Conservation (phyloP, 208 protist genomes). For the Trypanosoma grayi region DNA sequence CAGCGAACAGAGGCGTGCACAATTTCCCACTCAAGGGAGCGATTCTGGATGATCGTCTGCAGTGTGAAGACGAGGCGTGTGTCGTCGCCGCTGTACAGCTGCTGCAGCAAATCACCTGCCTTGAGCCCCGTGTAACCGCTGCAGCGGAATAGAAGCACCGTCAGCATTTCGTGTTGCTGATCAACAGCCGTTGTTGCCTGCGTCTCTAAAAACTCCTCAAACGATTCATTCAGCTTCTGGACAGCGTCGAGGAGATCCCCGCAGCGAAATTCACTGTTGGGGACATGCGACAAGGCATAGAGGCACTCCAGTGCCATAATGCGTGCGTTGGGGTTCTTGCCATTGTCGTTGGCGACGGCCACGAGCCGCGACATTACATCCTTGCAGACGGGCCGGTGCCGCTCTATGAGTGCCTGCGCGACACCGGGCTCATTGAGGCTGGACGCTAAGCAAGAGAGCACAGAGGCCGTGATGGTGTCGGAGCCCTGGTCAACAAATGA, state of each 20-base stretch:
- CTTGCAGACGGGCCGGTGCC: slow-evolving; percentile 22
- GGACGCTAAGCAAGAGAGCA: slow-evolving; percentile 51
- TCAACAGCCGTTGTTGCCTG: slow-evolving; percentile 25
- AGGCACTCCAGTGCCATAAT: slow-evolving; percentile 69
- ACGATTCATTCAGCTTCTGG: slow-evolving; percentile 66
- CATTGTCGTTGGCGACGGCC: slow-evolving; percentile 54
- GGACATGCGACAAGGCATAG: slow-evolving; percentile 63
- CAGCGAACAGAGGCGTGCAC: slow-evolving; percentile 69
- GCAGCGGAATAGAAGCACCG: slow-evolving; percentile 77
- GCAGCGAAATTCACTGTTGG: slow-evolving; percentile 53
- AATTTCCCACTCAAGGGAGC: slow-evolving; percentile 70
- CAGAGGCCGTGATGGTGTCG: slow-evolving; percentile 41
- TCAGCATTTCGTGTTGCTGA: slow-evolving; percentile 66
- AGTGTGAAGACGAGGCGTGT: slow-evolving; percentile 44
- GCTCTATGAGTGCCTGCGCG: slow-evolving; percentile 26
- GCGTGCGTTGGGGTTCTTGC: slow-evolving; percentile 56
- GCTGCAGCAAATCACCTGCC: slow-evolving; percentile 65
- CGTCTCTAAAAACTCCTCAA: slow-evolving; percentile 65
- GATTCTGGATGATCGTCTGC: slow-evolving; percentile 43
- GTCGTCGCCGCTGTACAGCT: slow-evolving; percentile 65
- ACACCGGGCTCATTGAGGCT: slow-evolving; percentile 39
- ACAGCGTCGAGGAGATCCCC: slow-evolving; percentile 59
- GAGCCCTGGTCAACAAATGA: slow-evolving; percentile 51
- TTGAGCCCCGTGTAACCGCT: slow-evolving; percentile 66
- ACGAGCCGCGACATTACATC: slow-evolving; percentile 43